These are phyloP conservation scores for Oryza brachyantha DNA, from an alignment of 176 grass and related monocot species.

Conservation along the genomic window DNA sequence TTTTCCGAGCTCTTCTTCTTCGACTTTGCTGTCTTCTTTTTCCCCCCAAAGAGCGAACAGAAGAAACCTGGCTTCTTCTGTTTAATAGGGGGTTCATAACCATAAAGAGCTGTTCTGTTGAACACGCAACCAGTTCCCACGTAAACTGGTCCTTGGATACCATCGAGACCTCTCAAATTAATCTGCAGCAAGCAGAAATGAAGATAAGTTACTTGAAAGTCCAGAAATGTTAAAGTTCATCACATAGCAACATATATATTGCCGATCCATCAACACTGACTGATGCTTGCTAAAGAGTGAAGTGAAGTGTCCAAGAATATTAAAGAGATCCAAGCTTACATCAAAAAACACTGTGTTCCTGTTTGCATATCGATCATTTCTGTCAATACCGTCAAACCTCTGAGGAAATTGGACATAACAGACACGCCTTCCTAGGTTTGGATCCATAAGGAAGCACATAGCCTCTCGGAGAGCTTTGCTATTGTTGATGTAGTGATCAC, in stretches of 20 bases:
- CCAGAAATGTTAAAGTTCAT: not conserved
- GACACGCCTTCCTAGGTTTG: constrained; percentile 83
- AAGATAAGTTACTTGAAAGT: constrained; percentile 30
- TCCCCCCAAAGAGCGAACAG: constrained; percentile 67
- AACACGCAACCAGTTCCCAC: constrained; percentile 98
- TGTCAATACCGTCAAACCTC: constrained; percentile 96
- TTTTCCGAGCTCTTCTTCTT: constrained; percentile 71
- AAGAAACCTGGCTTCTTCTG: constrained; percentile 62
- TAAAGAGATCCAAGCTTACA: constrained; percentile 52
- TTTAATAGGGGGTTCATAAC: constrained; percentile 92
- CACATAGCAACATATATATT: constrained; percentile 28
- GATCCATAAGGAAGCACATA: constrained; percentile 99
- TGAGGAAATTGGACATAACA: constrained; percentile 98
- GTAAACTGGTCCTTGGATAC: constrained; percentile 94
- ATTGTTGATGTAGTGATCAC: constrained; percentile 99
- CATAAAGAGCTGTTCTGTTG: constrained; percentile 93
- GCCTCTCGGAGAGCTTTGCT: constrained; percentile 91
- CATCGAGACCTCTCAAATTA: constrained; percentile 98
- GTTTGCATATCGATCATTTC: constrained; percentile 95
- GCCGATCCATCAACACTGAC: not conserved
- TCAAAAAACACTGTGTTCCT: constrained; percentile 97
- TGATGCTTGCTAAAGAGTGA: not conserved
- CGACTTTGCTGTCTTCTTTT: constrained; percentile 69
- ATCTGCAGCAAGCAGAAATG: constrained; percentile 55
- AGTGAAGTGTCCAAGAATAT: not conserved